A percentile compares a stretch with the other conserved stretches of the same genome.
These are phyloP conservation scores for Sporothrix luriei DNA, from an alignment of 2,329 filamentous ascomycete genomes.

Conservation along the genomic window DNA sequence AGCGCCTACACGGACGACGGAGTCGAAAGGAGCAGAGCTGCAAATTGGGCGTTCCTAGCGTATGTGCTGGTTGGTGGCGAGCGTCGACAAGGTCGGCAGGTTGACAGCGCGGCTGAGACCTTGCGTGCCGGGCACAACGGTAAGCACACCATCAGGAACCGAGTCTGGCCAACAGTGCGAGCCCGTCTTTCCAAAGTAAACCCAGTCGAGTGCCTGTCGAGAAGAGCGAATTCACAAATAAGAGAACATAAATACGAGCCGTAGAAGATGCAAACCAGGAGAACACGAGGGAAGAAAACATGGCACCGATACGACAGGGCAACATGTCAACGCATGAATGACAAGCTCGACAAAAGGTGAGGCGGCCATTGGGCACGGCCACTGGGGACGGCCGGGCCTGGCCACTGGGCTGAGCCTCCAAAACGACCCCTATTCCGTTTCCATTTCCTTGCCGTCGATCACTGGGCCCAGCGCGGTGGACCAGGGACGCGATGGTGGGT, in stretches of 20 bases:
- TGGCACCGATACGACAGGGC: not conserved
- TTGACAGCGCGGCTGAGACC: not conserved
- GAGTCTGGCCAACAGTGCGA: slow-evolving; percentile 4
- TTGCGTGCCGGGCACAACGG: not conserved
- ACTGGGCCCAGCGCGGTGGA: not conserved
- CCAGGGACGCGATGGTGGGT: slow-evolving; percentile 5
- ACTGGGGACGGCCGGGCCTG: not conserved
- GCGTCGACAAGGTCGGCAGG: slow-evolving; percentile 1
- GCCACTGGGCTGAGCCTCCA: slow-evolving; percentile 7
- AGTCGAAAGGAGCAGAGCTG: not conserved
- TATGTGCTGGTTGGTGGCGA: slow-evolving; percentile 10
- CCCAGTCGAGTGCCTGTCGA: not conserved
- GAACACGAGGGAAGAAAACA: not conserved
- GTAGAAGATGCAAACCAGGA: not conserved
- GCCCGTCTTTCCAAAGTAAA: slow-evolving; percentile 16
- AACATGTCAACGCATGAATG: not conserved
- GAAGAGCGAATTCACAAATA: not conserved
- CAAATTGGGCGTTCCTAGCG: not conserved
- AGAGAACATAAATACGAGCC: slow-evolving; percentile 18
- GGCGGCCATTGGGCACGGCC: not conserved
- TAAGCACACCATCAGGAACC: not conserved
- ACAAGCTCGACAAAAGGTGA: not conserved
- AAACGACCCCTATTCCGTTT: slow-evolving; percentile 2
- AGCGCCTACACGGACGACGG: not conserved
- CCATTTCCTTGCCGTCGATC: slow-evolving; percentile 14